Percentiles rank a stretch among this genome's conserved stretches.
These are phyloP conservation scores for Dispira parvispora DNA, from an alignment of 192 early-diverging fungal genomes.

Conservation along the genomic window DNA sequence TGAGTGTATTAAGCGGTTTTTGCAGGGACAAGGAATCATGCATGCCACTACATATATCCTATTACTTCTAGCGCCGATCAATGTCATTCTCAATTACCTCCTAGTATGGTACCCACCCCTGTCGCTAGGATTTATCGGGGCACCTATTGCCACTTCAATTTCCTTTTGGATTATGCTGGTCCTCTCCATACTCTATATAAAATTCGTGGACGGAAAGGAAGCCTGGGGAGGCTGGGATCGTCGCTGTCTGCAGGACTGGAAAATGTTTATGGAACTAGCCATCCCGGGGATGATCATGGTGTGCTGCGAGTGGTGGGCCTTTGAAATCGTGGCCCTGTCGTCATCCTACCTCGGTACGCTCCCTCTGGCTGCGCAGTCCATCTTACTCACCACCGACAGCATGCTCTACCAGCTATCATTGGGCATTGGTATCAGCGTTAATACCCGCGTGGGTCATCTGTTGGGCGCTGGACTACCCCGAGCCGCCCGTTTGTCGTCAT, in stretches of 20 bases:
- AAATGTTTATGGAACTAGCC: slow-evolving; percentile 41
- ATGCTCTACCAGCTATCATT: slow-evolving; percentile 33
- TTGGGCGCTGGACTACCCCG: slow-evolving; percentile 24
- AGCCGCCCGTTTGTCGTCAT: slow-evolving; percentile 19
- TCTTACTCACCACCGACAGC: slow-evolving; percentile 33
- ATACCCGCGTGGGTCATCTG: slow-evolving; percentile 36
- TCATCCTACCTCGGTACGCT: slow-evolving; percentile 38
- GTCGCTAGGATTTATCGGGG: slow-evolving; percentile 64
- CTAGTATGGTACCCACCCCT: slow-evolving; percentile 56
- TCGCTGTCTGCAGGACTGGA: slow-evolving; percentile 20
- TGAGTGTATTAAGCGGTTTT: slow-evolving; percentile 73
- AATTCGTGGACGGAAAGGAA: slow-evolving; percentile 30
- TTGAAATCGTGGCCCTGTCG: slow-evolving; percentile 26
- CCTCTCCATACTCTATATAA: slow-evolving; percentile 41
- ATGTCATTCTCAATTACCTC: slow-evolving; percentile 57
- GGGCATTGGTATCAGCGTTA: slow-evolving; percentile 34
- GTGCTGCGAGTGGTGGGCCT: slow-evolving; percentile 47
- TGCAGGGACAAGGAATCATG: slow-evolving; percentile 77
- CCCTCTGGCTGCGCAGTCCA: slow-evolving; percentile 37
- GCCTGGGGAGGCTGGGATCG: slow-evolving; percentile 58
- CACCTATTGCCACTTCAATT: slow-evolving; percentile 61
- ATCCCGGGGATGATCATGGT: slow-evolving; percentile 62
- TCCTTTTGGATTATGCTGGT: slow-evolving; percentile 59
- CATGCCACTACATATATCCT: slow-evolving; percentile 55
- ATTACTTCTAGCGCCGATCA: slow-evolving; percentile 48